phyloP scores from a whole-genome alignment of 139 green algal species.

The Marvania coccoides region DNA sequence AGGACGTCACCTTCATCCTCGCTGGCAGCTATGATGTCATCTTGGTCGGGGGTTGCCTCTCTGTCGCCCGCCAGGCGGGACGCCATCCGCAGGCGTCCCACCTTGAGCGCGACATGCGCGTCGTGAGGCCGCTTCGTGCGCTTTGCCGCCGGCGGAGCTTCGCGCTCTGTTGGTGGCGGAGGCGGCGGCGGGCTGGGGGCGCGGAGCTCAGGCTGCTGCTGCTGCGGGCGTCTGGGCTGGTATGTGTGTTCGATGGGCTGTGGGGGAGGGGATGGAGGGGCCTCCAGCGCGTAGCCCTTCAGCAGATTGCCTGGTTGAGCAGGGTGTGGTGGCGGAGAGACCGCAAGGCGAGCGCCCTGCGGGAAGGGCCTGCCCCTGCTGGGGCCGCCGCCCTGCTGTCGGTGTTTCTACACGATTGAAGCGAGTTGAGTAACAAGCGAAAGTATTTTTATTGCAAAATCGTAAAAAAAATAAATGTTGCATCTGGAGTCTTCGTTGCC shows the following conservation, averaged over 20 bases:
- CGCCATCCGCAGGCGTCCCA: slow-evolving; percentile 1
- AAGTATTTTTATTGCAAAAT: not conserved
- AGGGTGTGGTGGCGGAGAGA: not conserved
- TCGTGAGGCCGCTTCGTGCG: too few species aligned
- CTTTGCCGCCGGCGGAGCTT: too few species aligned
- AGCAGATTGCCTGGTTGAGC: not conserved
- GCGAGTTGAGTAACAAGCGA: not conserved
- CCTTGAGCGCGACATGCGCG: too few species aligned
- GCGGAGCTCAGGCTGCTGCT: too few species aligned
- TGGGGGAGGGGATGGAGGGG: not conserved
- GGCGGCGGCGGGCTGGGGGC: too few species aligned
- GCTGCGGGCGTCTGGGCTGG: not conserved
- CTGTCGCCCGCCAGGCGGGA: slow-evolving; percentile 7
- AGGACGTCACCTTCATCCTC: slow-evolving; percentile 8
- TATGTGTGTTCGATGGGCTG: not conserved
- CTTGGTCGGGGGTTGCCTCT: slow-evolving; percentile 22
- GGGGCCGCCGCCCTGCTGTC: not conserved
- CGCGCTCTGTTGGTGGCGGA: too few species aligned
- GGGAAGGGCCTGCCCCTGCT: not conserved
- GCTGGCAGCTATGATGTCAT: slow-evolving; percentile 5
- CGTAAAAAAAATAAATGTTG: not conserved
- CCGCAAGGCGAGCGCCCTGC: too few species aligned
- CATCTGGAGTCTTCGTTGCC: not conserved
- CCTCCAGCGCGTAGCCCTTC: slow-evolving; percentile 15
- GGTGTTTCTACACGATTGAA: not conserved